A percentile compares a stretch with the other conserved stretches of the same genome.
Conservation (phyloP, 2,329 filamentous ascomycete genomes). For the Mariannaea sp. region DNA sequence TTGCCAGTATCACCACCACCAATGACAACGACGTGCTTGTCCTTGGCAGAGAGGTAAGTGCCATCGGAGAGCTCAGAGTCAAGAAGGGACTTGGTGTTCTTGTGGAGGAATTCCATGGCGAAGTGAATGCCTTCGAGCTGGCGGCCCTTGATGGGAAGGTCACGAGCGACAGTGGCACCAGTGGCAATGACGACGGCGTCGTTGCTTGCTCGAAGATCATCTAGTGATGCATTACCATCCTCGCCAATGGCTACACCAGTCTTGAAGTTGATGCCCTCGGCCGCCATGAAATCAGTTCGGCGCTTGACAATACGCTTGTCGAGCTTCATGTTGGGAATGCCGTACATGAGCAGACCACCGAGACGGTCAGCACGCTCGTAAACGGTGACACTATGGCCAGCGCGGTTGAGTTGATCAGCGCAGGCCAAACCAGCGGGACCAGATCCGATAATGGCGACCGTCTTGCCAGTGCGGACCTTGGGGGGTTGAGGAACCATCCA, state of each 20-base stretch:
- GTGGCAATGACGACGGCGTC: constrained; percentile 91
- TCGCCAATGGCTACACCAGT: constrained; percentile 79
- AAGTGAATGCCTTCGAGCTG: constrained; percentile 91
- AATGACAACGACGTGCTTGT: constrained; percentile 94
- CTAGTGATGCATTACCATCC: constrained; percentile 63
- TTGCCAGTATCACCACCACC: constrained; percentile 98
- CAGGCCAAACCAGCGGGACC: constrained; percentile 88
- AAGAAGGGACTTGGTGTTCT: constrained; percentile 96
- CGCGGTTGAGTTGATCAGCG: constrained; percentile 93
- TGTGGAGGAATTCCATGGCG: constrained; percentile 96
- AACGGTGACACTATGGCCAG: constrained; percentile 84
- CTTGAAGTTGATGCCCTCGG: constrained; percentile 84
- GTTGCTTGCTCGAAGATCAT: constrained; percentile 72
- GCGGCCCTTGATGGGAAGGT: constrained; percentile 87
- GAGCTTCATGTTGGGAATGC: constrained; percentile 99
- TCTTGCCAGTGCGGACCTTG: constrained; percentile 83
- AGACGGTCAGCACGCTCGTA: constrained; percentile 91
- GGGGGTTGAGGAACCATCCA: constrained; percentile 92
- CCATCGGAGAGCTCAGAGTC: constrained; percentile 86
- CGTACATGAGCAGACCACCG: constrained; percentile 95
- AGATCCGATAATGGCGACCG: constrained; percentile 85
- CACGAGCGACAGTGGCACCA: constrained; percentile 89
- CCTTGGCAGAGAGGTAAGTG: constrained; percentile 91
- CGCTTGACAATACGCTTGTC: constrained; percentile 97
- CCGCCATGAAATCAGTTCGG: constrained; percentile 91